phyloP scores from a whole-genome alignment of 176 grass and related monocot species.

The Zea mays region DNA sequence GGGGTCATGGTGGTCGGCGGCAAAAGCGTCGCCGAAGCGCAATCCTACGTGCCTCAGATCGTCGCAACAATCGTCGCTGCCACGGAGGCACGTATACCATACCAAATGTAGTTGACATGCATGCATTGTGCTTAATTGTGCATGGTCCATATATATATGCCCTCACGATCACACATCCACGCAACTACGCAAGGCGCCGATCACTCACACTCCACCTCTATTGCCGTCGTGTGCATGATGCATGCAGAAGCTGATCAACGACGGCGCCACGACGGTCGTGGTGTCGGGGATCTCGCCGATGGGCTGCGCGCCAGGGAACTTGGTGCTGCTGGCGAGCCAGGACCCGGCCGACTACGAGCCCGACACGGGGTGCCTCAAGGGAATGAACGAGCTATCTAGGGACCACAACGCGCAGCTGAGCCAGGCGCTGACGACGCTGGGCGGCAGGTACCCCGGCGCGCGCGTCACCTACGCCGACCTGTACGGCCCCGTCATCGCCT shows the following conservation, averaged over 20 bases:
- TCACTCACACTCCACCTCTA: no score
- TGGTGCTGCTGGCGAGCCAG: constrained; percentile 24
- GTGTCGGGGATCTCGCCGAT: constrained; percentile 50
- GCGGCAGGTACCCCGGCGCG: constrained; percentile 17
- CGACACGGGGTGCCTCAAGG: constrained; percentile 51
- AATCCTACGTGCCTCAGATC: no score
- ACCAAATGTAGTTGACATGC: no score
- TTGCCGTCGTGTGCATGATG: not conserved
- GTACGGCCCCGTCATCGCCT: constrained; percentile 43
- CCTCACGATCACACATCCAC: no score
- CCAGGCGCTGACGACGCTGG: constrained; percentile 6
- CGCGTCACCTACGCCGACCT: constrained; percentile 50
- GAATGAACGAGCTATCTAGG: constrained; percentile 44
- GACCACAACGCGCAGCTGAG: constrained; percentile 50
- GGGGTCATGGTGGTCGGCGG: no score
- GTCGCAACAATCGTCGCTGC: no score
- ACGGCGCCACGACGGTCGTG: constrained; percentile 48
- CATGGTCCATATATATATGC: no score
- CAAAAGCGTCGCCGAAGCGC: no score
- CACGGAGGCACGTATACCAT: no score
- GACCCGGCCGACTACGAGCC: constrained; percentile 34
- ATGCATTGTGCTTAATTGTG: no score
- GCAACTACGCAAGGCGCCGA: no score
- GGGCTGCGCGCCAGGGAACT: constrained; percentile 44
- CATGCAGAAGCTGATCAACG: constrained; percentile 53